phyloP scores from a whole-genome alignment of 345 rosid species.

The Zanthoxylum bungeanum region DNA sequence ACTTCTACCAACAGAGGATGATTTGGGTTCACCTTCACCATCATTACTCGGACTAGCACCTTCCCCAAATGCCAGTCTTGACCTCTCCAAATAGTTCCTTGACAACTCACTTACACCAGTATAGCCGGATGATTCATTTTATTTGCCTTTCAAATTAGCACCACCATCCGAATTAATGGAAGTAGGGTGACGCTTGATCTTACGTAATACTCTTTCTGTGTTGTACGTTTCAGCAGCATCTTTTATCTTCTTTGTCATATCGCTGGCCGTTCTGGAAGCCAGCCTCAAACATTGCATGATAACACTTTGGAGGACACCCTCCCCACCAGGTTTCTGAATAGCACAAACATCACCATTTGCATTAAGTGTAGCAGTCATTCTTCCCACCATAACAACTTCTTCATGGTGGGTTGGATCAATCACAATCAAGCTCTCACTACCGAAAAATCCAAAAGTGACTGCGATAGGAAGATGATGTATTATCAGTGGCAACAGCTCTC shows the following conservation, averaged over 20 bases:
- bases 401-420: constrained; percentile 70
- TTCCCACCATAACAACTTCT: constrained; percentile 83
- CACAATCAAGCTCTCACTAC: constrained; percentile 60
- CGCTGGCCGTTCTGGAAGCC: constrained; percentile 51
- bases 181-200: constrained; percentile 70
- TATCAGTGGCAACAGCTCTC: constrained; percentile 83
- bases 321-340: constrained; percentile 71
- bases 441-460: constrained; percentile 80
- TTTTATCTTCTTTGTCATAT: constrained; percentile 61
- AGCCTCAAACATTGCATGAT: constrained; percentile 66
- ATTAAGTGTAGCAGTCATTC: constrained; percentile 87
- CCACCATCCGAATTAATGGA: constrained; percentile 28
- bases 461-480: constrained; percentile 97
- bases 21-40: constrained; percentile 24
- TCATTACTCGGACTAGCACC: constrained; percentile 22
- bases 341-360: constrained; percentile 92
- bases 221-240: constrained; percentile 65
- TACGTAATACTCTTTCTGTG: constrained; percentile 58
- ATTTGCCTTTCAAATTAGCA: constrained; percentile 20
- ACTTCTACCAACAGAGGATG: constrained; percentile 25
- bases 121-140: constrained; percentile 17
- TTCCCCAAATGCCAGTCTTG: constrained; percentile 30
- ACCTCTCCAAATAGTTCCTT: constrained; percentile 25
- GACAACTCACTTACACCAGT: constrained; percentile 23
- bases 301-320: constrained; percentile 52